Conservation (phyloP, 257 asterid species). For the Fraxinus pennsylvanica region DNA sequence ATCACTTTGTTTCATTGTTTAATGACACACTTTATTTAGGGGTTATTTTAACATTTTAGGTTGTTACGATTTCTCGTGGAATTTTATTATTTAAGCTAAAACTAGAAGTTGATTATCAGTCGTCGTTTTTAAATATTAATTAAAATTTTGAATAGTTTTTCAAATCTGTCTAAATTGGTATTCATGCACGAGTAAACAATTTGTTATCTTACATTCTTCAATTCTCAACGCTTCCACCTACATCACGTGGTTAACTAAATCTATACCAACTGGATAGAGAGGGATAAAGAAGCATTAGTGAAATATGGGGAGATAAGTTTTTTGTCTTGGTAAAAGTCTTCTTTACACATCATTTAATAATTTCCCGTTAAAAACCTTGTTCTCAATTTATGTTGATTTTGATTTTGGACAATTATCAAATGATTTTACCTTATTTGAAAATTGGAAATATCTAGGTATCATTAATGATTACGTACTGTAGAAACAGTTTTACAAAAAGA, state of each 20-base stretch:
- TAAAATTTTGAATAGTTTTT: too few relatives aligned
- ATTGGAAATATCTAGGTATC: background rate
- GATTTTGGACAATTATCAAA: background rate
- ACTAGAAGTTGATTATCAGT: too few relatives aligned
- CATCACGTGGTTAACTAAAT: background rate
- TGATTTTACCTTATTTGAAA: background rate
- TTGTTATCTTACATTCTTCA: too few relatives aligned
- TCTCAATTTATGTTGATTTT: background rate
- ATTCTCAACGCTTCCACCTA: too few relatives aligned
- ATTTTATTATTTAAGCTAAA: too few relatives aligned
- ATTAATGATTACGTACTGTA: background rate
- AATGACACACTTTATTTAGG: too few relatives aligned
- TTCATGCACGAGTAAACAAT: too few relatives aligned
- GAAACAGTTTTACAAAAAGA: background rate
- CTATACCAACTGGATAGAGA: background rate
- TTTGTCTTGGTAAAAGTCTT: background rate
- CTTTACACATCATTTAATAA: background rate
- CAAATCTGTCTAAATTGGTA: too few relatives aligned
- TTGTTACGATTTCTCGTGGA: too few relatives aligned
- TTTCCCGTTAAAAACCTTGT: background rate
- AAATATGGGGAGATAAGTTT: background rate
- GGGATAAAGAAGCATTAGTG: background rate
- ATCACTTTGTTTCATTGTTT: too few relatives aligned
- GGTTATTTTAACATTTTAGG: too few relatives aligned
- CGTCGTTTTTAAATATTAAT: too few relatives aligned